phyloP scores from a whole-genome alignment of 2,329 filamentous ascomycete species.

The Colletotrichum cuscutae region DNA sequence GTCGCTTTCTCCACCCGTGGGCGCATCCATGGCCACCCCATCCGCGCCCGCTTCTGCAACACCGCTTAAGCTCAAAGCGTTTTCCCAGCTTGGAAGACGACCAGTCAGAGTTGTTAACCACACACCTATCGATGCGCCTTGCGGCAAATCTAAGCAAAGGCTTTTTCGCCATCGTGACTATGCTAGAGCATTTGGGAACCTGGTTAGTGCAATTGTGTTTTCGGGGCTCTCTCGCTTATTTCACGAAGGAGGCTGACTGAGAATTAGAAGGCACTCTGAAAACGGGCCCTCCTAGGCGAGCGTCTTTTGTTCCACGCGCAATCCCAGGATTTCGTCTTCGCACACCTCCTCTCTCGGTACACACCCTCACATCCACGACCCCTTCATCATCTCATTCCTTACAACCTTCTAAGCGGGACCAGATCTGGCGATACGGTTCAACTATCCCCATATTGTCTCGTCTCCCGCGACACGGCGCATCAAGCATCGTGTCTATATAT shows the following conservation, averaged over 20 bases:
- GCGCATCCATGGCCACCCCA: conserved; percentile 13
- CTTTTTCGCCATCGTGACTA: conserved; percentile 31
- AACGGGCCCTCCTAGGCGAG: conserved; percentile 24
- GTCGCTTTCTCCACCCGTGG: conserved; percentile 18
- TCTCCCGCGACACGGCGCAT: conserved; percentile 25
- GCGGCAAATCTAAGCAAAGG: conserved; percentile 25
- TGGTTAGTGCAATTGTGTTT: conserved; percentile 22
- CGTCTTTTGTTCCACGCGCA: conserved; percentile 27
- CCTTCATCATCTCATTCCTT: conserved; percentile 33
- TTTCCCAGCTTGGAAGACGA: conserved; percentile 14
- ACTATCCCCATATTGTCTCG: conserved; percentile 26
- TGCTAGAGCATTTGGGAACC: conserved; percentile 1
- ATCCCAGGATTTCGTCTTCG: conserved; percentile 25
- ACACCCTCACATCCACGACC: conserved; percentile 29
- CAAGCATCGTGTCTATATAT: conserved; percentile 31
- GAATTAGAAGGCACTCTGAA: conserved; percentile 23
- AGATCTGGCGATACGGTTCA: conserved; percentile 32
- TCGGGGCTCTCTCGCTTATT: conserved; percentile 8
- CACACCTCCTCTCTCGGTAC: conserved; percentile 22
- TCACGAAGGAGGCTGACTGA: conserved; percentile 30
- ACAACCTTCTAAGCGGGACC: conserved; percentile 21
- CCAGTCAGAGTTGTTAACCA: conserved; percentile 14
- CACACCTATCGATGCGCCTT: conserved; percentile 25
- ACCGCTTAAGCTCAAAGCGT: conserved; percentile 16
- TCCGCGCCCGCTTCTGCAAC: conserved; percentile 31